Conservation (phyloP, 1,284 basidiomycete species). For the Flammula alnicola region DNA sequence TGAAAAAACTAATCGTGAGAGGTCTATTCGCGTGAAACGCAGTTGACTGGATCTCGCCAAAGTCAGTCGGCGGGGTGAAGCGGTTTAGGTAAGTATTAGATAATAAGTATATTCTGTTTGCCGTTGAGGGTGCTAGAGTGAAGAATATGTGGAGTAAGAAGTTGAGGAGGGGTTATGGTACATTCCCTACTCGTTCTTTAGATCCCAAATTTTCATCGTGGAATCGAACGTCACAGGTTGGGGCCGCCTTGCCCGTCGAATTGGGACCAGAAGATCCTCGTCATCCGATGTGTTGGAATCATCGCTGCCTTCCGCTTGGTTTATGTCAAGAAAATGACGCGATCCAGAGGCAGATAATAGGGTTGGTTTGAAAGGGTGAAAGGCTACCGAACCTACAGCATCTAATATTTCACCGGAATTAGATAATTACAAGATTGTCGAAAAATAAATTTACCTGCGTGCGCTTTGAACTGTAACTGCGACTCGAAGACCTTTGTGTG, state of each 20-base stretch:
- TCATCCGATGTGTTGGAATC: constrained; percentile 13
- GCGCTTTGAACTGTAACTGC: constrained; percentile 41
- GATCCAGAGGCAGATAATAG: constrained; percentile 69
- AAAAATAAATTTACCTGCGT: constrained; percentile 41
- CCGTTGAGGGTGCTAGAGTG: too few species aligned
- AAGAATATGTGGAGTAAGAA: neutral
- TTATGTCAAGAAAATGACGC: constrained; percentile 58
- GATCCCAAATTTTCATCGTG: constrained; percentile 40
- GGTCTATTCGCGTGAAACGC: too few species aligned
- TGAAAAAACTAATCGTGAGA: too few species aligned
- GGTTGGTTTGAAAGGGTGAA: constrained; percentile 59
- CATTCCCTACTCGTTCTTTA: constrained; percentile 9
- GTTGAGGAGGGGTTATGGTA: neutral
- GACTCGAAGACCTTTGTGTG: constrained; percentile 26
- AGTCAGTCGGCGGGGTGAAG: too few species aligned
- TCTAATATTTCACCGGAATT: constrained; percentile 43
- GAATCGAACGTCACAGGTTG: constrained; percentile 38
- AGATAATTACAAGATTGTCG: neutral
- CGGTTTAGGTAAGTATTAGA: too few species aligned
- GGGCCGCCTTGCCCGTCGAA: constrained; percentile 11
- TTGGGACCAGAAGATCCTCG: neutral
- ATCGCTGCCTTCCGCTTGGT: constrained; percentile 21
- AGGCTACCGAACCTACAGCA: constrained; percentile 62
- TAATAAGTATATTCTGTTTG: too few species aligned
- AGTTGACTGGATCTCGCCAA: too few species aligned